phyloP scores from a whole-genome alignment of 2,329 filamentous ascomycete species.

The Cordyceps farinosa region DNA sequence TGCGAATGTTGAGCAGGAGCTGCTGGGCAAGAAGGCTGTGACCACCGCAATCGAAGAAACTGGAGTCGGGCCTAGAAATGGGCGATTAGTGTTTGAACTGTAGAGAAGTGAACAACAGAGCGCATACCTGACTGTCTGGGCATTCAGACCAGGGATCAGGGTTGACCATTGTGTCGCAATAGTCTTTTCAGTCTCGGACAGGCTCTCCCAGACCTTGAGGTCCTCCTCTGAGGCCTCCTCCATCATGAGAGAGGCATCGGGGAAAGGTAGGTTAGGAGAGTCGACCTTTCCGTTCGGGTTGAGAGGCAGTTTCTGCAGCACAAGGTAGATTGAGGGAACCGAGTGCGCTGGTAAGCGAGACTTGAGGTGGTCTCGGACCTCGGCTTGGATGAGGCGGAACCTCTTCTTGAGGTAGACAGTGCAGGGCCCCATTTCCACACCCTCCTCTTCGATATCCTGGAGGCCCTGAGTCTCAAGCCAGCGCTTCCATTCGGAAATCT shows the following conservation, averaged over 20 bases:
- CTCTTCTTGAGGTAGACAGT: constrained; percentile 45
- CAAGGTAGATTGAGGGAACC: constrained; percentile 34
- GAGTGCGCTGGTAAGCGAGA: constrained; percentile 45
- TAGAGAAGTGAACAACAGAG: not conserved
- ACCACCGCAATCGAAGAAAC: constrained; percentile 40
- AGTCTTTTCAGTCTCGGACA: constrained; percentile 38
- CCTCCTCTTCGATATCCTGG: constrained; percentile 54
- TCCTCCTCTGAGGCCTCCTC: constrained; percentile 35
- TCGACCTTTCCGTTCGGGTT: constrained; percentile 78
- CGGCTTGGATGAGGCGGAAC: constrained; percentile 45
- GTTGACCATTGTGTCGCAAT: constrained; percentile 62
- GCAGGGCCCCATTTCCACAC: constrained; percentile 41
- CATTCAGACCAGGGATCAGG: constrained; percentile 64
- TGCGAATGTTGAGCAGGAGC: constrained; percentile 60
- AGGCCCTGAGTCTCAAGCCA: constrained; percentile 58
- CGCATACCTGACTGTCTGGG: constrained; percentile 43
- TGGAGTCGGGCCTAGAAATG: constrained; percentile 54
- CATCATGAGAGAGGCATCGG: constrained; percentile 64
- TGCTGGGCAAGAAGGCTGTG: constrained; percentile 60
- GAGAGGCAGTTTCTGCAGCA: constrained; percentile 57
- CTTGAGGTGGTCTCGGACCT: constrained; percentile 64
- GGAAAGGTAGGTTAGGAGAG: constrained; percentile 73
- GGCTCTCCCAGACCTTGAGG: constrained; percentile 50
- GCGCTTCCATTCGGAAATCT: constrained; percentile 63
- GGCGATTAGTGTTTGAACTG: not conserved